Percentiles rank a stretch among this genome's conserved stretches.
phyloP scores from a whole-genome alignment of 2,329 filamentous ascomycete genomes.

The Trichophyton mentagrophytes region DNA sequence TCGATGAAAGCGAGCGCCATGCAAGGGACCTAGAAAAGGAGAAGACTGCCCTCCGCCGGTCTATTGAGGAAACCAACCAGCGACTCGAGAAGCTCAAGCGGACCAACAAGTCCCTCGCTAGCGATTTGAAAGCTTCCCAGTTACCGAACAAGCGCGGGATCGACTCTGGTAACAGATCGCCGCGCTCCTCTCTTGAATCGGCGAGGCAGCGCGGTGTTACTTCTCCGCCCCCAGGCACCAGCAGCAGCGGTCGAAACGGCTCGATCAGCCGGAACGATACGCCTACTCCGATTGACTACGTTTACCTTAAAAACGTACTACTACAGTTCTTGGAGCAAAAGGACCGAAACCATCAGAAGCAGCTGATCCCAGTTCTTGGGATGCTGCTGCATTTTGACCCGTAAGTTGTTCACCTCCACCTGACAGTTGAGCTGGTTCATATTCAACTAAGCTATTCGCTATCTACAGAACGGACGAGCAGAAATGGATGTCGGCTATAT shows the following conservation, averaged over 20 bases:
- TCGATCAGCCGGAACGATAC: constrained; percentile 27
- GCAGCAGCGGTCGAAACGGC: constrained; percentile 15
- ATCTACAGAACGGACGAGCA: constrained; percentile 56
- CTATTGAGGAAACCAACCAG: constrained; percentile 64
- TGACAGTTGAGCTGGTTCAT: neutral
- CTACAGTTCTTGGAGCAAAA: constrained; percentile 54
- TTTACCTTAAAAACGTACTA: constrained; percentile 54
- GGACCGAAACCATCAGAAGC: constrained; percentile 55
- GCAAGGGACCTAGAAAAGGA: constrained; percentile 74
- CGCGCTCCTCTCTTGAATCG: constrained; percentile 48
- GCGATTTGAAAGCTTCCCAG: constrained; percentile 39
- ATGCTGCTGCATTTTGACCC: constrained; percentile 55
- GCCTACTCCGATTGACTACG: constrained; percentile 41
- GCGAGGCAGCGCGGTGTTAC: constrained; percentile 26
- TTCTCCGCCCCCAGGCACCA: constrained; percentile 7
- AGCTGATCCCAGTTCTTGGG: constrained; percentile 52
- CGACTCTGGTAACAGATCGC: constrained; percentile 39
- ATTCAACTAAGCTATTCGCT: constrained; percentile 6
- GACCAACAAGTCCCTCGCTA: constrained; percentile 47
- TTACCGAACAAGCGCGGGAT: constrained; percentile 19
- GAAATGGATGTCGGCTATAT: constrained; percentile 70
- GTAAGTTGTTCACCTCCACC: constrained; percentile 28
- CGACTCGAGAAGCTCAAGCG: constrained; percentile 70
- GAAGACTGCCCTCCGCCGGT: constrained; percentile 57
- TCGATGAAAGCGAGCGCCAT: constrained; percentile 81